phyloP scores from a whole-genome alignment of 495 filamentous ascomycete genomes.

The Hypoxylon trugodes region DNA sequence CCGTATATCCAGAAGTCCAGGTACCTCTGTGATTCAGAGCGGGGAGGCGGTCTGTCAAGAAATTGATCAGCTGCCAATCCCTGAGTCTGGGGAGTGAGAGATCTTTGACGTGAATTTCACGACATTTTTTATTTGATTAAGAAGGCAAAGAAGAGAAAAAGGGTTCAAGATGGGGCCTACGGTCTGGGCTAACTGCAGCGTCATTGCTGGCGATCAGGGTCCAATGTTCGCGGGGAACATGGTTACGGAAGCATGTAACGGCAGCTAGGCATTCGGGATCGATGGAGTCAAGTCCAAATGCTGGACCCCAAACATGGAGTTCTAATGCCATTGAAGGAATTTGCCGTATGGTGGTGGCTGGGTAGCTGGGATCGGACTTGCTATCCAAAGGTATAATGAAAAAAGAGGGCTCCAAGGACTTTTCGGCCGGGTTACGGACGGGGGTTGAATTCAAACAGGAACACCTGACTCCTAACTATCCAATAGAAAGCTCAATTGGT shows the following conservation, averaged over 20 bases:
- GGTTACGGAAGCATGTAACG: slow-evolving; percentile 72
- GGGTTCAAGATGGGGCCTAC: slow-evolving; percentile 59
- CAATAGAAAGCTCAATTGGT: slow-evolving; percentile 12
- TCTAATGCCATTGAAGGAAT: slow-evolving; percentile 67
- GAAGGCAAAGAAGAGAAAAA: too few species aligned
- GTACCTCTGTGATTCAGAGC: slow-evolving; percentile 69
- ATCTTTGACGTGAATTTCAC: slow-evolving; percentile 32
- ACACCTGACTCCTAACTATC: slow-evolving; percentile 1
- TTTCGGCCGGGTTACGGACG: slow-evolving; percentile 6
- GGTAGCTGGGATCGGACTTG: neutral
- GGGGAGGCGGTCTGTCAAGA: slow-evolving; percentile 72
- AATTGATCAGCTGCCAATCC: slow-evolving; percentile 30
- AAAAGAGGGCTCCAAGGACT: neutral
- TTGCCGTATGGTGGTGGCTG: neutral
- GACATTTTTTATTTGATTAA: slow-evolving; percentile 25
- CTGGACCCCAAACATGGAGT: slow-evolving; percentile 92
- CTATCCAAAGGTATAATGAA: neutral
- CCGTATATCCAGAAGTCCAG: slow-evolving; percentile 75
- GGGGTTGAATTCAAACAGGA: neutral
- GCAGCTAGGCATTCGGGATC: slow-evolving; percentile 86
- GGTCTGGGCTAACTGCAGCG: slow-evolving; percentile 74
- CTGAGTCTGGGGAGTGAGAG: neutral
- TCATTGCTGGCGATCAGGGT: slow-evolving; percentile 78
- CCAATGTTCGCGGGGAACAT: slow-evolving; percentile 70
- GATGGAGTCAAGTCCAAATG: slow-evolving; percentile 85